These are phyloP conservation scores for Phellinidium pouzarii DNA, from an alignment of 1,284 basidiomycete genomes.

Conservation along the genomic window DNA sequence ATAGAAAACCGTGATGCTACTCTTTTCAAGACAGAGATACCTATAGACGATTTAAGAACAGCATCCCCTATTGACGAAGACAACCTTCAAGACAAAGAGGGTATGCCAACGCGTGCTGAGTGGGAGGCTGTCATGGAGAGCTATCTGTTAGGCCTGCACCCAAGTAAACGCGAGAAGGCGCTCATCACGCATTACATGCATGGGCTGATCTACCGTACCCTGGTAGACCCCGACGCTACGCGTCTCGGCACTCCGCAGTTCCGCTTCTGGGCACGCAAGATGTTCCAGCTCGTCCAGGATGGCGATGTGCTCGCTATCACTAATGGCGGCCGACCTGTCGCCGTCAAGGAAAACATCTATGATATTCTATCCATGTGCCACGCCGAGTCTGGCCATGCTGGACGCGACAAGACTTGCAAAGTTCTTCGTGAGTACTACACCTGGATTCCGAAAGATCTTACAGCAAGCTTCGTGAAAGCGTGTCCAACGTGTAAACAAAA, in stretches of 20 bases:
- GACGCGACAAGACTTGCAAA: conserved; percentile 66
- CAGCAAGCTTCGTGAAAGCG: conserved; percentile 65
- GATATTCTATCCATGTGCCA: conserved; percentile 70
- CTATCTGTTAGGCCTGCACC: conserved; percentile 50
- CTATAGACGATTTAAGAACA: background rate
- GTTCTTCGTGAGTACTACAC: conserved; percentile 60
- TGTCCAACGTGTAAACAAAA: conserved; percentile 62
- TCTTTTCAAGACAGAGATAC: background rate
- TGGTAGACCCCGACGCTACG: conserved; percentile 42
- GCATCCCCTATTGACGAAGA: conserved; percentile 1
- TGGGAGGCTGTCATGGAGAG: conserved; percentile 48
- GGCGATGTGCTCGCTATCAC: conserved; percentile 39
- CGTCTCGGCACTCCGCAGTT: conserved; percentile 53
- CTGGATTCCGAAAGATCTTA: conserved; percentile 76
- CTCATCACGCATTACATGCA: conserved; percentile 64
- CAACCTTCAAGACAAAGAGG: conserved; percentile 23
- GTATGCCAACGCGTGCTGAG: conserved; percentile 49
- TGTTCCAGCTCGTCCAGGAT: conserved; percentile 49
- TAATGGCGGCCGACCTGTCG: conserved; percentile 63
- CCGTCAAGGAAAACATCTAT: conserved; percentile 69
- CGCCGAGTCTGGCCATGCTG: conserved; percentile 57
- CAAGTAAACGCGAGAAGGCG: conserved; percentile 57
- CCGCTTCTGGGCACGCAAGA: conserved; percentile 76
- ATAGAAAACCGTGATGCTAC: background rate
- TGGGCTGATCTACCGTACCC: conserved; percentile 59